Percentiles rank a stretch among this genome's conserved stretches.
phyloP scores from a whole-genome alignment of 345 rosid genomes.

The Carallia pectinifolia region DNA sequence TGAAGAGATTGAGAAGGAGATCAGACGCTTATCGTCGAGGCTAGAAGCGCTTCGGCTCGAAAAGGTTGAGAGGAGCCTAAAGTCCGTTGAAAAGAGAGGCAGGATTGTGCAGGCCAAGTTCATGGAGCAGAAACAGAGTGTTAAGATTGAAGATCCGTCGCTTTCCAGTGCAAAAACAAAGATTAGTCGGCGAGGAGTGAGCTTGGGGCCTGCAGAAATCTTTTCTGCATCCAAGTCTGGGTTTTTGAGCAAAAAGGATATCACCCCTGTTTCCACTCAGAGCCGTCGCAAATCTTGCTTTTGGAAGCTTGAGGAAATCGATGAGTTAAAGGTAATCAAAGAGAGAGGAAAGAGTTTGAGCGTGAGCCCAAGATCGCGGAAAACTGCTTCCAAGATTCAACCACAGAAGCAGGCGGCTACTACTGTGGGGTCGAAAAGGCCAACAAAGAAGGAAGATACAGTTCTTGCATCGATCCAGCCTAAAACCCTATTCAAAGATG shows the following conservation, averaged over 20 bases:
- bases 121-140: conserved; percentile 62
- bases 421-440: conserved; percentile 59
- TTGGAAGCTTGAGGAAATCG: conserved; percentile 79
- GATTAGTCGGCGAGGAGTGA: conserved; percentile 64
- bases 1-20: conserved; percentile 77
- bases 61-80: conserved; percentile 51
- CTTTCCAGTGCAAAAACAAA: conserved; percentile 41
- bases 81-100: conserved; percentile 47
- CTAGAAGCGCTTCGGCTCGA: conserved; percentile 73
- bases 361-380: conserved; percentile 70
- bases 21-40: conserved; percentile 54
- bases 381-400: conserved; percentile 43
- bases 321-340: conserved; percentile 62
- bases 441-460: conserved; percentile 67
- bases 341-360: conserved; percentile 74
- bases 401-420: conserved; percentile 64
- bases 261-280: conserved; percentile 60
- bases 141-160: conserved; percentile 44
- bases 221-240: conserved; percentile 42
- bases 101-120: conserved; percentile 73
- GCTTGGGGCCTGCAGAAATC: conserved; percentile 87
- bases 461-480: conserved; percentile 67
- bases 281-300: conserved; percentile 85
- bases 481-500: conserved; percentile 74
- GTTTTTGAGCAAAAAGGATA: conserved; percentile 41